Conservation (phyloP, 441 rosid species). For the Flueggea neowawraea region DNA sequence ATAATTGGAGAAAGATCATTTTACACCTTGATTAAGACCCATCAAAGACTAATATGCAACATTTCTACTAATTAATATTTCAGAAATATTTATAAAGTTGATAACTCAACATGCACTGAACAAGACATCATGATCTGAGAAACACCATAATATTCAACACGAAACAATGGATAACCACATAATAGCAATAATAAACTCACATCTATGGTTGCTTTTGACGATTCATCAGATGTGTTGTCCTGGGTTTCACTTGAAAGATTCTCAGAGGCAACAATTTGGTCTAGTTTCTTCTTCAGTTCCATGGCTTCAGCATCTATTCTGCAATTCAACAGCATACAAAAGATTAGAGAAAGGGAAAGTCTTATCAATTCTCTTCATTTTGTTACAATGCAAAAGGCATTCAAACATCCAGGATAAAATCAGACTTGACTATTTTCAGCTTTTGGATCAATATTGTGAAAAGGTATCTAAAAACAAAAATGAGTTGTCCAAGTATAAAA, state of each 20-base stretch:
- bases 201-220: slow-evolving; percentile 58
- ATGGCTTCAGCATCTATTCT: slow-evolving; percentile 90
- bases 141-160: too few relatives aligned
- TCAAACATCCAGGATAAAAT: not conserved
- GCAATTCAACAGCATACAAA: slow-evolving; percentile 31
- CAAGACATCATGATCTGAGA: too few relatives aligned
- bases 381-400: too few relatives aligned
- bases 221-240: slow-evolving; percentile 40
- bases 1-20: too few relatives aligned
- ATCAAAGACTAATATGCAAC: too few relatives aligned
- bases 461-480: too few relatives aligned
- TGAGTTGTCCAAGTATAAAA: too few relatives aligned
- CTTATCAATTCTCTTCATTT: not conserved
- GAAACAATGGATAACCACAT: not conserved
- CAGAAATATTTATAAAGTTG: too few relatives aligned
- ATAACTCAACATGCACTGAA: too few relatives aligned
- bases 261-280: slow-evolving; percentile 31
- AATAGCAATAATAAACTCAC: slow-evolving; percentile 32
- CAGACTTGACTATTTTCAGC: not conserved
- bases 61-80: too few relatives aligned
- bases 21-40: too few relatives aligned
- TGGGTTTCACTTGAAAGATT: slow-evolving; percentile 39
- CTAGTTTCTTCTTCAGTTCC: slow-evolving; percentile 68
- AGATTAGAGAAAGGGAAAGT: slow-evolving; percentile 16
- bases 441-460: too few relatives aligned